Evolutionary conservation across 345 rosid species (phyloP), one percentile per base, ranked within the genome.

Genomic region (Salix purpurea): DNA sequence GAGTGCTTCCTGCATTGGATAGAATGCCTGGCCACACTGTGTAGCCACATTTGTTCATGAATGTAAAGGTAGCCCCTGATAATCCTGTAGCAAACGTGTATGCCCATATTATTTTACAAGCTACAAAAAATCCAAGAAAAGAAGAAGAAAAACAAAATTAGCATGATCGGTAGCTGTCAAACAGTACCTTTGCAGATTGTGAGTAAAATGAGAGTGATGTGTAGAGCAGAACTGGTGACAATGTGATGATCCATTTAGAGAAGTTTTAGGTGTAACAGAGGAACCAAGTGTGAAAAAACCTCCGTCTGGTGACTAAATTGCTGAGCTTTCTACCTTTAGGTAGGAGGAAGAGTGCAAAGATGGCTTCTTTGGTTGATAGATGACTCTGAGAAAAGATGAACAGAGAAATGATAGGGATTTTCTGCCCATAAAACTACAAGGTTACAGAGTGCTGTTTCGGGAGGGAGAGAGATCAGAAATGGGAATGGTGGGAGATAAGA

Each of bases 101-200:
- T 11, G 52, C 2, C 54, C 62, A n/a, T n/a, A 1, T 58, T 58
- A 23, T 58, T 58, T 1, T 9, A 58, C 62, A 58, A 58, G 26
- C 62, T 10, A 58, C 62, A 58, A 0, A 58, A 18, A 24, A 8
- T 54, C 11, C 1, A 58, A 23, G 28, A 26, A 58, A 56, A 58
- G 14, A 58, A 58, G 24, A 37, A 3, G 36, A 23, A 19, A 6
- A 21, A 54, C 42, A 67, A 2, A 18, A 65, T 32, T 30, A 65
- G 12, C 36, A 30, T 32, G 68, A 65, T 18, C 39, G 4, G 21
- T 30, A 8, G 39, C 19, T 67, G 37, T 61, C 23, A 12, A 4
- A 68, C 8, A 24, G n/a, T 77, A 86, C 92, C 88, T 83, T 69
- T 78, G 82, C 72, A 77, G 52, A 82, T 30, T 65, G 76, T 19